Evolutionary conservation across 805 yeast genomes (phyloP), one percentile per base, ranked within the genome.

Genomic region (Hanseniaspora lachancei): DNA sequence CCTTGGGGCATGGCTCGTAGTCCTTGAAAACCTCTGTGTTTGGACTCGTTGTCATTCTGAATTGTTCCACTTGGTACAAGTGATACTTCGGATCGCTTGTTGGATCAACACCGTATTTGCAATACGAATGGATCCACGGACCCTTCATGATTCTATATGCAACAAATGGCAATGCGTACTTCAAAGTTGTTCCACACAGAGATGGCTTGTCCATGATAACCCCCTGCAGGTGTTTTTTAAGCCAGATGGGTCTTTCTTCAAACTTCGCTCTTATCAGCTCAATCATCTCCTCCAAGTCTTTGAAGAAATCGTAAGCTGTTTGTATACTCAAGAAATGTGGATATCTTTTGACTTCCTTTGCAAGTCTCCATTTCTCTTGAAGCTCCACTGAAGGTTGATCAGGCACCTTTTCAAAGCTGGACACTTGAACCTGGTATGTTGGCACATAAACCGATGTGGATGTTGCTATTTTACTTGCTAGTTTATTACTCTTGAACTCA

Each of bases 121-220:
- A 81, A 65, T 84, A 88, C 12, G 93, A 79, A 58, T 87, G 88
- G 62, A 97, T 76, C 95, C 96, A 93, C 0, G 97, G 98, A 0
- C 98, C 98, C 63, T 84, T 85, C 39, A 84, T 80, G 65, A 81
- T 85, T 43, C 87, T 77, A 65, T 81, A 93, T 0, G 96, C 77
- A 0, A 88, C 84, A 65, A 86, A 83, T 0, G 97, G 95, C 50
- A 93, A 67, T 0, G 96, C 95, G 59, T 77, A 81, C 61, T 84
- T 81, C 46, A 91, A 60, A 10, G 66, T 58, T 7, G 55, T 41
- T 7, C 55, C 55, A 36, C 58, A 56, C 2, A 51, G 29, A 2
- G 53, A 49, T 67, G 70, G 60, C 67, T 70, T 56, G 62, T 72
- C 58, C 23, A 66, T 64, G 3, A 81, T 71, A 52, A 81, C 71